Evolutionary conservation across 2,329 filamentous ascomycete species (phyloP).

Genomic region (Aspergillus tubingensis): DNA sequence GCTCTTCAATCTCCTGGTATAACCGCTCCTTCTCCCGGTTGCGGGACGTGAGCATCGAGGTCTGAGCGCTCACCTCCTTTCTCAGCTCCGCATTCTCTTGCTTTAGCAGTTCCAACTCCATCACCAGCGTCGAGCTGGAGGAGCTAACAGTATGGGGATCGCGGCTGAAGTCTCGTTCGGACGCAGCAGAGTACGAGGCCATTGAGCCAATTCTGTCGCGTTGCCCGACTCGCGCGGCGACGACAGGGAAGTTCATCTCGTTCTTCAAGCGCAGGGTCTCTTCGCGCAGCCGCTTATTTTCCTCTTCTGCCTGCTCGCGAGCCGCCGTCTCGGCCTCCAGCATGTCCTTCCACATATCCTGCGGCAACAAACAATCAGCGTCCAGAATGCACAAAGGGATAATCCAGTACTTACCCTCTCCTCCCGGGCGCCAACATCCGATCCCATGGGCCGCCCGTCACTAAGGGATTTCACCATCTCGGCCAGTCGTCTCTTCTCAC

Average conservation of each 20-base stretch:
- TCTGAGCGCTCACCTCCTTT: slow-evolving; percentile 90
- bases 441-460: slow-evolving; percentile 52
- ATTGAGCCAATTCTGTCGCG: slow-evolving; percentile 40
- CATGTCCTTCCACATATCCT: slow-evolving; percentile 93
- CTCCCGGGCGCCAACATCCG: slow-evolving; percentile 52
- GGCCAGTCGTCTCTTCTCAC: slow-evolving; percentile 81
- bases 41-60: slow-evolving; percentile 93
- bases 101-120: slow-evolving; percentile 80
- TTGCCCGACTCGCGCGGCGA: slow-evolving; percentile 34
- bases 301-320: slow-evolving; percentile 86
- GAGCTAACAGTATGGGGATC: slow-evolving; percentile 56
- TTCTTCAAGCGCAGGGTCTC: slow-evolving; percentile 72
- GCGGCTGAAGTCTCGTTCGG: slow-evolving; percentile 40
- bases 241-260: slow-evolving; percentile 36
- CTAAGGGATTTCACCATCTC: slow-evolving; percentile 73
- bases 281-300: slow-evolving; percentile 79
- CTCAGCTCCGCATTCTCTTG: slow-evolving; percentile 92
- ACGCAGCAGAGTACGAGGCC: slow-evolving; percentile 40
- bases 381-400: not conserved
- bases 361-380: slow-evolving; percentile 6
- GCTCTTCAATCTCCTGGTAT: slow-evolving; percentile 94
- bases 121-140: slow-evolving; percentile 69
- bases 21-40: slow-evolving; percentile 93
- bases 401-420: slow-evolving; percentile 44
- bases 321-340: slow-evolving; percentile 88